These are phyloP conservation scores for Arbutus unedo DNA, from an alignment of 148 eudicot species.

Conservation along the genomic window DNA sequence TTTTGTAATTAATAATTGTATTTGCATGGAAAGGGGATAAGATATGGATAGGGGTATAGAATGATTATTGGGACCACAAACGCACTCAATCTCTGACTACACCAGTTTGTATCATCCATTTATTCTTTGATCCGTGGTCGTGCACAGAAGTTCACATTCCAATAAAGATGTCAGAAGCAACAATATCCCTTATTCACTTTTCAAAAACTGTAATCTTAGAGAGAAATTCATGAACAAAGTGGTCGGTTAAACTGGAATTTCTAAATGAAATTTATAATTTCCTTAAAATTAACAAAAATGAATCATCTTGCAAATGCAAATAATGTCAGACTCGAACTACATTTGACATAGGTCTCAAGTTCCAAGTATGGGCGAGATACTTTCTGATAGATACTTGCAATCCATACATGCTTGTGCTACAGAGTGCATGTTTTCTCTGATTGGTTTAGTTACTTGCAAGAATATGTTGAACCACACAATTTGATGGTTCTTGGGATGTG, in stretches of 20 bases:
- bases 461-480: not conserved
- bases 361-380: not conserved
- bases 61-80: not conserved
- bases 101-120: not conserved
- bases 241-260: not conserved
- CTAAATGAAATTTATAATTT: not conserved
- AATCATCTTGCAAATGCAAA: not conserved
- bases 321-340: not conserved
- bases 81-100: not conserved
- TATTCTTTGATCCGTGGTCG: not conserved
- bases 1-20: no score
- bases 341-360: not conserved
- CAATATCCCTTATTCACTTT: not conserved
- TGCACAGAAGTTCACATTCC: not conserved
- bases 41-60: not conserved
- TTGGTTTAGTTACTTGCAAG: not conserved
- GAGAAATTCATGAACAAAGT: not conserved
- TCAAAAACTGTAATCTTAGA: not conserved
- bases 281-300: not conserved
- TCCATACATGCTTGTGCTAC: not conserved
- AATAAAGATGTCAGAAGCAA: not conserved
- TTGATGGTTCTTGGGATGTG: not conserved
- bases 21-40: no score
- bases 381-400: not conserved
- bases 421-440: not conserved